A percentile compares a stretch with the other conserved stretches of the same genome.
Evolutionary conservation across 164 flowering plant genomes (phyloP).

Genomic region (Protea cynaroides): DNA sequence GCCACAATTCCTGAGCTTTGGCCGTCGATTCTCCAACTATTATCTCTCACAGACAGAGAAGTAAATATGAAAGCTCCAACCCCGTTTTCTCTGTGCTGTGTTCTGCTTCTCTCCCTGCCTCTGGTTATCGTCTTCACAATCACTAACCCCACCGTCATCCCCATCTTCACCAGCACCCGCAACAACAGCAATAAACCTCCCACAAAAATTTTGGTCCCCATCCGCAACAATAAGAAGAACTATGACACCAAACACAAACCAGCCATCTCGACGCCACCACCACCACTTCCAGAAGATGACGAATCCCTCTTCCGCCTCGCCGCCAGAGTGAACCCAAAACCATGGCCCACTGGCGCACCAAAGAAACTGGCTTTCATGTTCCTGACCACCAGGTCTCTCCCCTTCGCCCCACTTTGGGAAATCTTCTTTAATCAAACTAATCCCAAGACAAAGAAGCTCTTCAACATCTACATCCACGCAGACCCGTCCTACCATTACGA

Average conservation of each 20-base stretch:
- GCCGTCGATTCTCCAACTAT: not conserved
- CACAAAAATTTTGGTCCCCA: conserved; percentile 20
- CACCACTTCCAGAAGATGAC: conserved; percentile 35
- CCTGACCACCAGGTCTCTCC: conserved; percentile 60
- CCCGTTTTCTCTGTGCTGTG: conserved; percentile 51
- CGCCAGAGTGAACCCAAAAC: conserved; percentile 27
- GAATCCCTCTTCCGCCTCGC: conserved; percentile 36
- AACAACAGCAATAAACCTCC: conserved; percentile 16
- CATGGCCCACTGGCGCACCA: conserved; percentile 14
- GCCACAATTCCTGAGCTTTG: too few species aligned
- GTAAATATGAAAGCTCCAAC: conserved; percentile 37
- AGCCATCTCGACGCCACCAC: conserved; percentile 6
- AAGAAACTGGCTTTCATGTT: conserved; percentile 69
- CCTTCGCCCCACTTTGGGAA: conserved; percentile 74
- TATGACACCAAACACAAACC: too few species aligned
- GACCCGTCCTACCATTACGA: conserved; percentile 33
- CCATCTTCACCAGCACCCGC: conserved; percentile 29
- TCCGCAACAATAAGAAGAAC: not conserved
- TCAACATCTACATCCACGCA: conserved; percentile 63
- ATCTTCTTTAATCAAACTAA: conserved; percentile 31
- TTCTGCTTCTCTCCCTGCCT: conserved; percentile 50
- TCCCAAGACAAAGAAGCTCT: conserved; percentile 20
- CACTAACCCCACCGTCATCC: conserved; percentile 5
- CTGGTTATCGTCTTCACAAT: conserved; percentile 39
- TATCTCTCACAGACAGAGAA: not conserved